Evolutionary conservation across 495 filamentous ascomycete species (phyloP), one percentile per base, ranked within the genome.

Genomic region (Entonaema liquescens): DNA sequence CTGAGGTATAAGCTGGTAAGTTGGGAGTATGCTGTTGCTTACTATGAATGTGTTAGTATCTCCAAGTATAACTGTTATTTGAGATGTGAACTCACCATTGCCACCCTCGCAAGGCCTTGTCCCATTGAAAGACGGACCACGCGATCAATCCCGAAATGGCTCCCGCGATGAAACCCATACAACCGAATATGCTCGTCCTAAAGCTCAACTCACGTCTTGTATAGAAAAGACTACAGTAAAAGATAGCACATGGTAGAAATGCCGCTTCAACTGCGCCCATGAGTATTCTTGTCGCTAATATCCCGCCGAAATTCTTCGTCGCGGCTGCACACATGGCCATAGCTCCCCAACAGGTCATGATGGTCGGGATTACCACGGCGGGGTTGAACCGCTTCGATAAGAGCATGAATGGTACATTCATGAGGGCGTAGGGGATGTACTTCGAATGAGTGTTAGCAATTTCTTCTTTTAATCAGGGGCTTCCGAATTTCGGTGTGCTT

Each of bases 221-320:
- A 64, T 87, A 87, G 69, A 85, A 84, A 0, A 81, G 59, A 0
- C 82, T 81, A 28, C 79, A 68, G 57, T 76, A 78, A 59, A 71
- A 76, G 11, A 80, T 67, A 5, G 62, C 60, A 9, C 65, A 65
- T 12, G 78, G 72, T 40, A 75, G 71, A 60, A 77, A 79, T 0
- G 74, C 54, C 8, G 54, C 54, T 74, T 88, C 87, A 29, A 83
- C 81, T 5, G 78, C 80, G 3, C 87, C 87, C 12, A 89, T 79
- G 26, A 89, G 80, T 1, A 89, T 77, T 3, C 87, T 79, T 35
- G 80, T 82, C 23, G 82, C 85, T 52, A 87, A 79, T 17, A 88
- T 77, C 17, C 81, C 76, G 17, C 64, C 64, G 38, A 64, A 68
- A 23, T 68, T 76, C 64, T 69, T 71, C 50, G 59, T 56, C n/a